Evolutionary conservation across 2,329 filamentous ascomycete species (phyloP).

Genomic region (Paraconiothyrium sp.): DNA sequence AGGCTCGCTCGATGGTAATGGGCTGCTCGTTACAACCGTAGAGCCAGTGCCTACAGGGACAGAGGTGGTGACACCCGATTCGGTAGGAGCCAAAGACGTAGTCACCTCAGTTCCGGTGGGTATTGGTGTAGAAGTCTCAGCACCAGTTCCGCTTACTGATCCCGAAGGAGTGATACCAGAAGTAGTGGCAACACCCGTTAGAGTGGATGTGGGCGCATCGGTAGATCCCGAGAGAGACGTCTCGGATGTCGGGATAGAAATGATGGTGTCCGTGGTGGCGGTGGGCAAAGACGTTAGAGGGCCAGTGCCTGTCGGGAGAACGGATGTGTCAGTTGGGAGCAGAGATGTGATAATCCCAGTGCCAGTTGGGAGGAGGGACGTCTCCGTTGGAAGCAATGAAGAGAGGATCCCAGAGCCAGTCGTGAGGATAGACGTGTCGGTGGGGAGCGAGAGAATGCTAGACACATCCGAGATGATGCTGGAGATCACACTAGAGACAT

Average conservation of each 20-base stretch:
- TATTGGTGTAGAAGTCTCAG: slow-evolving; percentile 17
- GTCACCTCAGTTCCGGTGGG: slow-evolving; percentile 20
- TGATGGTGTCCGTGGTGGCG: neutral
- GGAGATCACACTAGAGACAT: slow-evolving; percentile 24
- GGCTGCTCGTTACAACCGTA: slow-evolving; percentile 7
- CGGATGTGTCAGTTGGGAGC: neutral
- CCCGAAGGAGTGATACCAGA: slow-evolving; percentile 19
- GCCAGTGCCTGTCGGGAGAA: slow-evolving; percentile 2
- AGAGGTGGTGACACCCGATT: slow-evolving; percentile 1
- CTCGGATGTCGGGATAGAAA: slow-evolving; percentile 12
- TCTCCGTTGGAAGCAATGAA: neutral
- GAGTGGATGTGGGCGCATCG: neutral
- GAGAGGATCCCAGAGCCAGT: neutral
- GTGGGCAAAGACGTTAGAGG: neutral
- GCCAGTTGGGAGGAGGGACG: neutral
- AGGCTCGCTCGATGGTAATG: neutral
- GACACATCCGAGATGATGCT: slow-evolving; percentile 21
- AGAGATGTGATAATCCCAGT: neutral
- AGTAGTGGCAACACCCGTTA: slow-evolving; percentile 7
- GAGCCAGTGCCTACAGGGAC: neutral
- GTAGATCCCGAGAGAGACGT: neutral
- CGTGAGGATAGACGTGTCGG: slow-evolving; percentile 4
- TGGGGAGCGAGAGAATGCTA: slow-evolving; percentile 18
- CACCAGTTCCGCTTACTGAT: slow-evolving; percentile 15
- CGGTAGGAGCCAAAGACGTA: slow-evolving; percentile 16